These are phyloP conservation scores for Jatropha podagrica DNA, from an alignment of 441 rosid species.

Conservation along the genomic window DNA sequence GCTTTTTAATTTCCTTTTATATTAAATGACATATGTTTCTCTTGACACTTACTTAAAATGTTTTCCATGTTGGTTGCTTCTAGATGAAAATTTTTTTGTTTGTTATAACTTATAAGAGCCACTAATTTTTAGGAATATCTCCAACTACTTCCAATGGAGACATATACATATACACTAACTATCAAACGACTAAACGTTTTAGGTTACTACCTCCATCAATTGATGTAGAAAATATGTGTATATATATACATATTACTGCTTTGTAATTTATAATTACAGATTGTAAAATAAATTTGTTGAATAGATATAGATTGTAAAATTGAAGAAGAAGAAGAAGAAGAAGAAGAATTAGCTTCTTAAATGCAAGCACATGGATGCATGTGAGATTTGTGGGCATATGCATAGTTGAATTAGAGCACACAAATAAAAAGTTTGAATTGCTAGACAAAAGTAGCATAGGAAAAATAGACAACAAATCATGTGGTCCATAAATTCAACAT, in stretches of 20 bases:
- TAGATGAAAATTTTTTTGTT: not conserved
- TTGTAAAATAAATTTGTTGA: not conserved
- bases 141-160: too few relatives aligned
- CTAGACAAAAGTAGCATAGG: constrained; percentile 2
- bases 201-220: too few relatives aligned
- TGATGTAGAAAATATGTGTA: too few relatives aligned
- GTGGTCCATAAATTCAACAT: constrained; percentile 24
- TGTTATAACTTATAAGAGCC: too few relatives aligned
- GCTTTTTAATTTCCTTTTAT: not conserved
- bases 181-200: too few relatives aligned
- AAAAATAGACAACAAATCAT: constrained; percentile 12
- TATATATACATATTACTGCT: too few relatives aligned
- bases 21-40: not conserved
- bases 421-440: constrained; percentile 10
- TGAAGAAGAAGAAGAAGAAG: not conserved
- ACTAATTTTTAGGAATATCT: too few relatives aligned
- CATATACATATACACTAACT: too few relatives aligned
- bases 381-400: constrained; percentile 27
- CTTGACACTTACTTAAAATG: too few relatives aligned
- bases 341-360: constrained; percentile 14
- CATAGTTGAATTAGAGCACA: constrained; percentile 19
- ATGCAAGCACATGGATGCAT: constrained; percentile 52
- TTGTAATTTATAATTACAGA: too few relatives aligned
- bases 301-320: not conserved
- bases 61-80: not conserved